These are phyloP conservation scores for Aspergillus eucalypticola DNA, from an alignment of 2,329 filamentous ascomycete species.

Conservation along the genomic window DNA sequence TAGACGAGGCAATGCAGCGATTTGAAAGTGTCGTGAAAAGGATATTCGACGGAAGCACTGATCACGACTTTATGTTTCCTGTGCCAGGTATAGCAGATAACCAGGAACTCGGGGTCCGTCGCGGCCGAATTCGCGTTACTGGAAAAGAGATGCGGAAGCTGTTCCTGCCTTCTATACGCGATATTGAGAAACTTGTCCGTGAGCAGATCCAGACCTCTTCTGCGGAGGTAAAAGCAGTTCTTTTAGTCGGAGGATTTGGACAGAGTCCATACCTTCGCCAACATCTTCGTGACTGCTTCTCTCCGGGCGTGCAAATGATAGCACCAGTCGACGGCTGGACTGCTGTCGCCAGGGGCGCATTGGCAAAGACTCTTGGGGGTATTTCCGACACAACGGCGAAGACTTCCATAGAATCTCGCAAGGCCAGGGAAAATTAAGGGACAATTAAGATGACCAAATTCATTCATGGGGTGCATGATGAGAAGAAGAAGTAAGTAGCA, in stretches of 20 bases:
- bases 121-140: conserved; percentile 23
- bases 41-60: conserved; percentile 22
- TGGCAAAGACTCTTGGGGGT: conserved; percentile 20
- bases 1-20: conserved; percentile 26
- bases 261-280: conserved; percentile 28
- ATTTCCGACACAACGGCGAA: conserved; percentile 2
- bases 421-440: conserved; percentile 28
- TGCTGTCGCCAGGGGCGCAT: conserved; percentile 27
- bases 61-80: conserved; percentile 23
- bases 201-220: conserved; percentile 55
- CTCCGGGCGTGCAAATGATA: conserved; percentile 20
- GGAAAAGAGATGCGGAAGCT: conserved; percentile 21
- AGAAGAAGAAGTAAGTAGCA: conserved; percentile 14
- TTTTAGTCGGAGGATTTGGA: conserved; percentile 34
- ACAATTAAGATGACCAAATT: conserved; percentile 4
- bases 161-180: conserved; percentile 25
- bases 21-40: conserved; percentile 30
- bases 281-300: conserved; percentile 16
- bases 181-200: conserved; percentile 23
- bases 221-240: conserved; percentile 56
- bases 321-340: conserved; percentile 30
- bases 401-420: conserved; percentile 21
- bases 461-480: conserved; percentile 12
- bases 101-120: conserved; percentile 17
- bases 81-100: conserved; percentile 27